These are phyloP conservation scores for Gloeostereum incarnatum DNA, from an alignment of 768 basidiomycete species.

Conservation along the genomic window DNA sequence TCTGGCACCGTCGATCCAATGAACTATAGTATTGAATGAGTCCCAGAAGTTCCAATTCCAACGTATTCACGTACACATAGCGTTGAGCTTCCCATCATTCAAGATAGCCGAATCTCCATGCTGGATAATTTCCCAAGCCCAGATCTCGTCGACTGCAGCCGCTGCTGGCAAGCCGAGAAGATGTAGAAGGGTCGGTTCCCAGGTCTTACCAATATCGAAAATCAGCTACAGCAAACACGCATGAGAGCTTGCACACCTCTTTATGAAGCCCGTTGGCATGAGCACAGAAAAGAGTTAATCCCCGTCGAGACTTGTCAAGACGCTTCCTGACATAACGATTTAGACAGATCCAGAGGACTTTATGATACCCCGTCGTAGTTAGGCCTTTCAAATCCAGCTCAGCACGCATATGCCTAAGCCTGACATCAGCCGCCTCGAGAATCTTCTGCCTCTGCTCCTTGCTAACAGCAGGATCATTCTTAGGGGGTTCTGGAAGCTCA, in stretches of 20 bases:
- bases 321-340: constrained; percentile 56
- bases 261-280: constrained; percentile 89
- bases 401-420: constrained; percentile 20
- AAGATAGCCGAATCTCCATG: constrained; percentile 52
- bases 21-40: constrained; percentile 23
- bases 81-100: constrained; percentile 34
- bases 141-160: constrained; percentile 33
- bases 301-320: constrained; percentile 15
- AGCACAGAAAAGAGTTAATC: constrained; percentile 63
- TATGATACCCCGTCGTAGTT: background rate
- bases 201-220: background rate
- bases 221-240: background rate
- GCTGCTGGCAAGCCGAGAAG: background rate
- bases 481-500: constrained; percentile 24
- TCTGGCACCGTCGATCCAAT: constrained; percentile 47
- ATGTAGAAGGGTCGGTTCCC: background rate
- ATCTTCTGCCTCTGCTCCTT: constrained; percentile 24
- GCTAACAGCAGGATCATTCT: constrained; percentile 14
- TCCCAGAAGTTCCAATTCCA: background rate
- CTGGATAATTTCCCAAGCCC: constrained; percentile 47
- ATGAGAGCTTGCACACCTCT: constrained; percentile 41
- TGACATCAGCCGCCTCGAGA: constrained; percentile 13
- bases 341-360: constrained; percentile 55
- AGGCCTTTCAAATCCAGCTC: constrained; percentile 11
- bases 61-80: constrained; percentile 25